Evolutionary conservation across 345 rosid species (phyloP), one percentile per base, ranked within the genome.

Genomic region (Moringa oleifera): DNA sequence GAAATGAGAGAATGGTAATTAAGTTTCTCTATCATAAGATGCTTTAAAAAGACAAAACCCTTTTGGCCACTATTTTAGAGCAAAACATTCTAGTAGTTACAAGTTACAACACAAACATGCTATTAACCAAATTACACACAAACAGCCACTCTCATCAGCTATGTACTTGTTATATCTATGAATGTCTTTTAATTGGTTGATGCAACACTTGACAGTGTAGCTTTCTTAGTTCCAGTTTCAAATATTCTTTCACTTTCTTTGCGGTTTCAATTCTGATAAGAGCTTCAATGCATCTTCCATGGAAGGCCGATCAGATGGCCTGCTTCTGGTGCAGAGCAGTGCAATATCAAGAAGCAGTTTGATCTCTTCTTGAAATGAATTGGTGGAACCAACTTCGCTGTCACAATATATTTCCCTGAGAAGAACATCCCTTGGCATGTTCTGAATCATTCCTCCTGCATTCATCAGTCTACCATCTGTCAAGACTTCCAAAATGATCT

Each of bases 261-360:
- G 47, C 12, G 47, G 17, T 41, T 68, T 74, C 61, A 18, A 9
- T 45, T 68, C 81, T 15, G 87, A 81, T 49, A 93, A 65, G 24
- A 86, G 81, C 81, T 85, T 86, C 68, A 93, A 33, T 25, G 72
- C 91, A 54, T 84, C 94, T 70, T 80, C 73, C 75, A 88, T 85
- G 54, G 80, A 68, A 21, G 90, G 96, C 25, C 83, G 71, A 61
- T 86, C 83, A 8, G 78, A 71, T 20, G 83, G 66, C 41, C 71
- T 77, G 63, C 71, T 81, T 76, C 73, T 74, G 21, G 82, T 76
- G 85, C 98, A 93, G 59, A 80, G 84, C 64, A 88, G 63, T 49
- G 94, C 90, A 17, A 93, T 84, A 64, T 90, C 89, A 57, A 86
- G 80, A 61, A 79, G 80, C 46, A 63, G 25, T 61, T 82, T 80